Evolutionary conservation across 352 stramenopile species (phyloP).

Genomic region (Phytophthora boehmeriae): DNA sequence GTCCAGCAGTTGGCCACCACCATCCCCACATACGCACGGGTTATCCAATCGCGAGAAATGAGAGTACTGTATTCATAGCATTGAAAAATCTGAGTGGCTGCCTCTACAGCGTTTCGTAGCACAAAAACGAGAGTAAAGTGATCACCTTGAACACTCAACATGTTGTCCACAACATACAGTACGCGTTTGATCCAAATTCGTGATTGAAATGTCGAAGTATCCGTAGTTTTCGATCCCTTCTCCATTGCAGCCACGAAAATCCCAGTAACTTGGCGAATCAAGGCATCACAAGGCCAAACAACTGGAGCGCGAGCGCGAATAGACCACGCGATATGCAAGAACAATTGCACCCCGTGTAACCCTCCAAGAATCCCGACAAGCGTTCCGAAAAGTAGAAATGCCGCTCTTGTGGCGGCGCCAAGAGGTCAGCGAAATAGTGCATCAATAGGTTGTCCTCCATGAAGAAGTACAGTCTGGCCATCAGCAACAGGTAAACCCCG

Average conservation of each 20-base stretch:
- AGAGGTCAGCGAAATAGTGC: conserved; percentile 38
- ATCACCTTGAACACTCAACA: neutral
- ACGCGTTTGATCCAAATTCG: neutral
- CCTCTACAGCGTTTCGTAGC: neutral
- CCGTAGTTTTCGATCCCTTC: neutral
- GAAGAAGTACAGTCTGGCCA: conserved; percentile 19
- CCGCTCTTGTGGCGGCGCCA: conserved; percentile 4
- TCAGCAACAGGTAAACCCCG: conserved; percentile 4
- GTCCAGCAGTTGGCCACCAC: neutral
- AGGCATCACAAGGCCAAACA: neutral
- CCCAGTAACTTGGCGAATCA: neutral
- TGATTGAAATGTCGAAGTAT: neutral
- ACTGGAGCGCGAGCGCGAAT: neutral
- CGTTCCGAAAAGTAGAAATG: conserved; percentile 18
- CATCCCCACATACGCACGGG: neutral
- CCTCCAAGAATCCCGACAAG: conserved; percentile 17
- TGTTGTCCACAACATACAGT: neutral
- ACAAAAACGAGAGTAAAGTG: neutral
- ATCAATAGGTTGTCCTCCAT: conserved; percentile 34
- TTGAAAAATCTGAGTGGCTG: neutral
- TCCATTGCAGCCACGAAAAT: neutral
- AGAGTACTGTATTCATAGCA: neutral
- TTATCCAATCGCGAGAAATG: neutral
- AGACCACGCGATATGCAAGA: neutral
- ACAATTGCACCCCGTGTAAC: neutral